Conservation (phyloP, 768 basidiomycete genomes). For the Leccinum arenicola region DNA sequence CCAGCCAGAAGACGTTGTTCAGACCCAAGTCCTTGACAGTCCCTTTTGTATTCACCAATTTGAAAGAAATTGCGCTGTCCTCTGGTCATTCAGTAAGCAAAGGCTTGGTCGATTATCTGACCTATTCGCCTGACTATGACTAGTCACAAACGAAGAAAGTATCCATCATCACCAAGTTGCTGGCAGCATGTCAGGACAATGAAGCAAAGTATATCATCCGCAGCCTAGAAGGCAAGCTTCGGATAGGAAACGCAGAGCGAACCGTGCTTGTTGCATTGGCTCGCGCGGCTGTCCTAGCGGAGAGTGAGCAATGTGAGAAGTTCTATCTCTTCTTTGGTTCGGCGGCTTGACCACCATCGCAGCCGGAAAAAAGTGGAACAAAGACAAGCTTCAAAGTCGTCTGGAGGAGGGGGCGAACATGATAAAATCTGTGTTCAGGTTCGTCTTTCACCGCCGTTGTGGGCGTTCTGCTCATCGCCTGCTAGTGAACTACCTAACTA, state of each 20-base stretch:
- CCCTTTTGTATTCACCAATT: slow-evolving; percentile 82
- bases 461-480: slow-evolving; percentile 3
- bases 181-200: slow-evolving; percentile 85
- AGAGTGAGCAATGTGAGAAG: slow-evolving; percentile 57
- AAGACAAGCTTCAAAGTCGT: slow-evolving; percentile 66
- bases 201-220: slow-evolving; percentile 98
- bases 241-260: slow-evolving; percentile 95
- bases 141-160: slow-evolving; percentile 96
- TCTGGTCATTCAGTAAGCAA: slow-evolving; percentile 73
- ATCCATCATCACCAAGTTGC: slow-evolving; percentile 87
- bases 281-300: slow-evolving; percentile 83
- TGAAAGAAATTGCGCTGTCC: slow-evolving; percentile 87
- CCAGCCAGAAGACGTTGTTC: slow-evolving; percentile 89
- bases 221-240: slow-evolving; percentile 92
- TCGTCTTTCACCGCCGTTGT: slow-evolving; percentile 10
- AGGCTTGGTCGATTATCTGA: neutral
- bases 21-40: slow-evolving; percentile 91
- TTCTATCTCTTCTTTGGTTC: neutral
- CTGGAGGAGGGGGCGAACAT: slow-evolving; percentile 75
- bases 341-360: neutral
- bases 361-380: slow-evolving; percentile 74
- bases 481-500: slow-evolving; percentile 88
- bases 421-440: slow-evolving; percentile 95
- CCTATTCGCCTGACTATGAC: neutral
- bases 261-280: slow-evolving; percentile 95